Conservation (phyloP, 441 rosid species). For the Populus hybrid region DNA sequence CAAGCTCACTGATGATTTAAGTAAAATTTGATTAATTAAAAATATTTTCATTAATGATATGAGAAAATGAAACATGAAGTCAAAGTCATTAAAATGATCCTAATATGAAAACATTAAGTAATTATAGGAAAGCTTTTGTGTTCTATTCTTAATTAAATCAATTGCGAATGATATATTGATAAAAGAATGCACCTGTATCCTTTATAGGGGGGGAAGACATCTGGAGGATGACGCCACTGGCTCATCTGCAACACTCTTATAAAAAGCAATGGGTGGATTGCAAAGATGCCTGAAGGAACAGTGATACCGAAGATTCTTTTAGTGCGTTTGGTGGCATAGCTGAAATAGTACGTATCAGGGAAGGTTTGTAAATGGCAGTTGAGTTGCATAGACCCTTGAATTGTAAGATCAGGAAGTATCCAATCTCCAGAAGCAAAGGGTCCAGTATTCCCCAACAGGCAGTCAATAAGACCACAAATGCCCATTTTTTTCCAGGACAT, state of each 20-base stretch:
- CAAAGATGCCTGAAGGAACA: conserved; percentile 71
- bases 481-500: conserved; percentile 62
- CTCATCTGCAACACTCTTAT: conserved; percentile 89
- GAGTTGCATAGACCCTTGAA: conserved; percentile 74
- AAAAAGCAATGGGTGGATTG: conserved; percentile 85
- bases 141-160: not conserved
- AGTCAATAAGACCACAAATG: conserved; percentile 57
- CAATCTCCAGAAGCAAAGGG: conserved; percentile 81
- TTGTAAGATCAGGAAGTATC: conserved; percentile 96
- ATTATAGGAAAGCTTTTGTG: not conserved
- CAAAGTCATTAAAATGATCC: not conserved
- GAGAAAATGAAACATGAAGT: not conserved
- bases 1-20: not conserved
- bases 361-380: conserved; percentile 70
- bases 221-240: conserved; percentile 72
- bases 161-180: not conserved
- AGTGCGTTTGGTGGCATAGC: conserved; percentile 86
- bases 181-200: conserved; percentile 69
- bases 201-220: conserved; percentile 69
- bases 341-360: conserved; percentile 76
- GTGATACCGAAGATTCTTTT: conserved; percentile 66
- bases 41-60: not conserved
- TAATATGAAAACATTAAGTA: not conserved
- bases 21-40: not conserved
- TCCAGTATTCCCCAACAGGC: conserved; percentile 9